Evolutionary conservation across 805 yeast genomes (phyloP).

Genomic region (Saturnispora quitensis): DNA sequence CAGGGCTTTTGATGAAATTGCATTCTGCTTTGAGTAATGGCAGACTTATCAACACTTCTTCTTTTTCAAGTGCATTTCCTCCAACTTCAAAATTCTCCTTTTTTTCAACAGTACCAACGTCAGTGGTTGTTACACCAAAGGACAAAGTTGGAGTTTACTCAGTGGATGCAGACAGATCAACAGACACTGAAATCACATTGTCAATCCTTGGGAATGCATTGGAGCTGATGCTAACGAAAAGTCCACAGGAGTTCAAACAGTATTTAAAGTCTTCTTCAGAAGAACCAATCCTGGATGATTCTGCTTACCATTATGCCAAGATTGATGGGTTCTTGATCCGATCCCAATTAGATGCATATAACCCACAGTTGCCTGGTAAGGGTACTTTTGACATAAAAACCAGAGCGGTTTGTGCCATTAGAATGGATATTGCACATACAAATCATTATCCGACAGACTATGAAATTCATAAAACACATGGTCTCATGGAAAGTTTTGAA

Average conservation of each 20-base stretch:
- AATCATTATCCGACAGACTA: conserved; percentile 54
- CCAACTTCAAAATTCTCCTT: conserved; percentile 28
- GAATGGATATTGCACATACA: conserved; percentile 60
- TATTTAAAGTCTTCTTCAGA: conserved; percentile 19
- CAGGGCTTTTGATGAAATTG: conserved; percentile 61
- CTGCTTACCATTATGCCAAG: conserved; percentile 60
- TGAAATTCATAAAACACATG: conserved; percentile 51
- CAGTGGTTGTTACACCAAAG: conserved; percentile 46
- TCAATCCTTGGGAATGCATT: conserved; percentile 70
- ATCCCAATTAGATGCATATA: conserved; percentile 84
- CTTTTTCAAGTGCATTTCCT: conserved; percentile 37
- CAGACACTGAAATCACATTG: conserved; percentile 58
- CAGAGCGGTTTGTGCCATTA: conserved; percentile 78
- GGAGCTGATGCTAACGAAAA: conserved; percentile 65
- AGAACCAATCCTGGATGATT: conserved; percentile 8
- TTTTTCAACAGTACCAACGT: conserved; percentile 44
- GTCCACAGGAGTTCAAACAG: conserved; percentile 40
- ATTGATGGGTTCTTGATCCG: conserved; percentile 67
- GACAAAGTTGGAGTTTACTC: conserved; percentile 35
- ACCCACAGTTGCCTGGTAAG: conserved; percentile 70
- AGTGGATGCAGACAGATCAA: conserved; percentile 60
- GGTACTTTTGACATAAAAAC: conserved; percentile 92
- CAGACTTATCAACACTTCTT: conserved; percentile 41
- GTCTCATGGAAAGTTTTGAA: conserved; percentile 71
- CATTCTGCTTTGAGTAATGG: conserved; percentile 61